Evolutionary conservation across 352 stramenopile species (phyloP), one percentile per base, ranked within the genome.

Genomic region (Lagenidium sp.): DNA sequence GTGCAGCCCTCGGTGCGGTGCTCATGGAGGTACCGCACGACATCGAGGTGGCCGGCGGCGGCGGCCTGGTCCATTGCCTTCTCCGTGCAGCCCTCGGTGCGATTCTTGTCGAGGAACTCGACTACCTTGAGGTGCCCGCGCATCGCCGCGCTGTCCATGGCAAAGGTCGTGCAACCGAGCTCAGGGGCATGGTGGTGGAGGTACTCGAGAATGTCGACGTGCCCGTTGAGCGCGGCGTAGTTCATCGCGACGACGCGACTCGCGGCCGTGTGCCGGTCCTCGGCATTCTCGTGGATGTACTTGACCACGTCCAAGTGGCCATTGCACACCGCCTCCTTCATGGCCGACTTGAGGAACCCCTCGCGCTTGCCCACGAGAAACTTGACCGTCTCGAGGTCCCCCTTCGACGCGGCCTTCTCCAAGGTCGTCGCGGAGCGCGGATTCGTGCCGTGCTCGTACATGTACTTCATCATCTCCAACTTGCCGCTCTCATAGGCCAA

Each of bases 341-440:
- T 75, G 32, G 71, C 65, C 13, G 52, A 58, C 46, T 81, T 79
- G 36, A 75, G 53, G 30, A 84, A 84, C 6, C 71, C 71, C 29
- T 73, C 63, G 4, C 53, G 45, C n/a, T 56, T 61, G 3, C 35
- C 5, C 7, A 57, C 63, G 4, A 84, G 48, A 24, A 69, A 85
- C 41, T 63, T 50, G 32, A 77, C 64, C 55, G 59, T 78, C 34
- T 76, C 61, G 18, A 85, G 40, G 36, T 85, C 58, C 3, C 53
- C 43, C n/a, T 56, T 55, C 15, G 58, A 44, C 25, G 57, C 65
- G 15, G 71, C 71, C 10, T 46, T 44, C 30, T 68, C 65, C 7
- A 84, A 53, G 43, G 63, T 75, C 38, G 67, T 68, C 15, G 71
- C 58, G 13, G 62, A 54, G 1, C 55, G 65, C 23, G 42, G 4